A percentile compares a stretch with the other conserved stretches of the same genome.
Evolutionary conservation across 768 basidiomycete species (phyloP).

Genomic region (Clavulina sp.): DNA sequence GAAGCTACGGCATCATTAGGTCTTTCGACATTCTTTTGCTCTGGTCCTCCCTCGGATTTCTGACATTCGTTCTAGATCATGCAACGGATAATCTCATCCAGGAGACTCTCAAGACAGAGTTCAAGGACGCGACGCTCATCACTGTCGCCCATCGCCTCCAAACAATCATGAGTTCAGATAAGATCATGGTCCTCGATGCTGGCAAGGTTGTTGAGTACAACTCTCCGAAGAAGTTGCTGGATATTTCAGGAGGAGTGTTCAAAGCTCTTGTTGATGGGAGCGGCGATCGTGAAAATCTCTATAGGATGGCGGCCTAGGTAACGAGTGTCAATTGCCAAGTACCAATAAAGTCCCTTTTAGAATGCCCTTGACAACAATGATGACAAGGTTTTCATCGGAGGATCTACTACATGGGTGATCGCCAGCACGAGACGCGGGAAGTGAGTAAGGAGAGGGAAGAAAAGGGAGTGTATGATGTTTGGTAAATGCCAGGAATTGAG

Average conservation of each 20-base stretch:
- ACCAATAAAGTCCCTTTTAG: no score
- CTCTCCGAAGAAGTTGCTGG: slow-evolving; percentile 17
- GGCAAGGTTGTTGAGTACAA: slow-evolving; percentile 35
- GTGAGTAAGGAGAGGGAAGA: no score
- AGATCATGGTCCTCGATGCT: slow-evolving; percentile 22
- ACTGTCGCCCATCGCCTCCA: slow-evolving; percentile 44
- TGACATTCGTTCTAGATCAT: slow-evolving; percentile 35
- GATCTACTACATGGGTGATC: no score
- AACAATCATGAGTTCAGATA: slow-evolving; percentile 25
- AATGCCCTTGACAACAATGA: no score
- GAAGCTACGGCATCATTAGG: slow-evolving; percentile 36
- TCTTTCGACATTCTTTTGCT: slow-evolving; percentile 3
- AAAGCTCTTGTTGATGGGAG: slow-evolving; percentile 1
- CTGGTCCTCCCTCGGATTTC: neutral
- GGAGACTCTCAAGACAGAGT: slow-evolving; percentile 30
- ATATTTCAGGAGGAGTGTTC: slow-evolving; percentile 11
- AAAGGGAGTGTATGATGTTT: no score
- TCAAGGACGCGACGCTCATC: slow-evolving; percentile 31
- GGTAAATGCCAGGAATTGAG: no score
- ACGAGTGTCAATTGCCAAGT: no score
- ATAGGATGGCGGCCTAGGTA: slow-evolving; percentile 11
- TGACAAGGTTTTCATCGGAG: no score
- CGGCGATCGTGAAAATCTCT: slow-evolving; percentile 1
- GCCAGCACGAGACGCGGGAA: no score
- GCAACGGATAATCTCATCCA: slow-evolving; percentile 40